Evolutionary conservation across 768 basidiomycete genomes (phyloP), one percentile per base, ranked within the genome.

Genomic region (Suillus lakei): DNA sequence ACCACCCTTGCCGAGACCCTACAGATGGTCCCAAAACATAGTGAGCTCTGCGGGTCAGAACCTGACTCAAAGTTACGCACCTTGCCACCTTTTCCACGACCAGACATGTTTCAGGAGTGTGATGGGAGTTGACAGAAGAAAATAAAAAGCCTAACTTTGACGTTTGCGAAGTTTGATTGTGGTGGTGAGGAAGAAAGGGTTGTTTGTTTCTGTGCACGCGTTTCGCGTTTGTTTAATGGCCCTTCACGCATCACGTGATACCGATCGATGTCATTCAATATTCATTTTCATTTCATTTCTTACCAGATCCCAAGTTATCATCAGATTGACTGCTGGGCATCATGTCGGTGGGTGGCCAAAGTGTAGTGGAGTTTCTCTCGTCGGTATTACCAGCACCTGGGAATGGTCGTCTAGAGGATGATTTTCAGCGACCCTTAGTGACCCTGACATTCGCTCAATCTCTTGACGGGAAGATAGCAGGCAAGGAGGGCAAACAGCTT

Each of bases 361-460:
- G 58, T 41, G 3, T 59, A 13, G 5, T 12, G 6, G 58, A 59
- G 10, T 78, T 77, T 63, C 71, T 77, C 43, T 67, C 70, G 41
- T 72, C 75, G 12, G 72, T 77, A 12, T 71, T 77, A 23, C 73
- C 76, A 50, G 38, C 8, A 34, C 36, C 46, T 59, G 61, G 10
- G 5, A 3, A 39, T 23, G 34, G 67, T 4, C 53, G 53, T 43
- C 44, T 6, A 2, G 43, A 38, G 8, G 67, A 70, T 50, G 70
- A 72, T 4, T 34, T 38, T 36, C 70, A 64, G 9, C 80, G 86
- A 10, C 91, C 91, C 0, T 81, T 80, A 60, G 87, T 95, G n/a
- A 94, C 93, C 0, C 79, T 95, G 23, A 92, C 93, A 3, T 95
- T 93, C 72, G 93, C 93, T 3, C 92, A 95, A 73, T 94, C 93